Evolutionary conservation across 306 rosid species (phyloP).

Genomic region (Macrotyloma uniflorum): DNA sequence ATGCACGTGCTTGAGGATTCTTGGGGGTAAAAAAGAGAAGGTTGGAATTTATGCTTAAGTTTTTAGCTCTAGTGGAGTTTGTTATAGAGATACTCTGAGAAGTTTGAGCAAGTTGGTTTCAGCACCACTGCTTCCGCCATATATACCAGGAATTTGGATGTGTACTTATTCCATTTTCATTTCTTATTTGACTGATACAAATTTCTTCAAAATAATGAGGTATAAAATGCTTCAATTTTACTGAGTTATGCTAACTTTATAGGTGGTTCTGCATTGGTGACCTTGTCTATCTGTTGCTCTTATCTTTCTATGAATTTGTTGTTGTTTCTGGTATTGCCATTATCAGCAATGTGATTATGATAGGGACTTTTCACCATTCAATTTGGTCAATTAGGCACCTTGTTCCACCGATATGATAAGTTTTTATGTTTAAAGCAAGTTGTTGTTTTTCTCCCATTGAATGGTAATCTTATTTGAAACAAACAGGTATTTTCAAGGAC

Average conservation of each 20-base stretch:
- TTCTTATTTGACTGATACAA: background rate
- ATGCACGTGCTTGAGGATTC: background rate
- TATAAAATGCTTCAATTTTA: background rate
- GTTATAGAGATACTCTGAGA: constrained; percentile 4
- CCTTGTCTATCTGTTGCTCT: background rate
- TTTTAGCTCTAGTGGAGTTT: background rate
- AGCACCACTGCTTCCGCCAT: background rate
- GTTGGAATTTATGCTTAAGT: background rate
- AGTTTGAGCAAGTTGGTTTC: constrained; percentile 1
- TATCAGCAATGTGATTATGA: background rate
- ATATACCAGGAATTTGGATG: background rate
- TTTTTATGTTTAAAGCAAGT: background rate
- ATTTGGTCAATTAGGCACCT: background rate
- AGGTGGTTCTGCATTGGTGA: background rate
- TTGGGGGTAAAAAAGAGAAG: background rate
- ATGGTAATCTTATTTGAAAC: background rate
- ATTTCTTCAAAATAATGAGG: constrained; percentile 11
- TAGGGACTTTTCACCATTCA: background rate
- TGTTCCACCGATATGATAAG: background rate
- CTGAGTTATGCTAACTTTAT: background rate
- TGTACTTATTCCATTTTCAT: background rate
- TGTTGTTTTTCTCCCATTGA: background rate
- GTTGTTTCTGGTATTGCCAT: background rate
- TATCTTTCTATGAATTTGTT: background rate
- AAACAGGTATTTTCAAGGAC: constrained; percentile 48